Conservation (phyloP, 371 early-diverging fungal species). For the Mortierella sp. region DNA sequence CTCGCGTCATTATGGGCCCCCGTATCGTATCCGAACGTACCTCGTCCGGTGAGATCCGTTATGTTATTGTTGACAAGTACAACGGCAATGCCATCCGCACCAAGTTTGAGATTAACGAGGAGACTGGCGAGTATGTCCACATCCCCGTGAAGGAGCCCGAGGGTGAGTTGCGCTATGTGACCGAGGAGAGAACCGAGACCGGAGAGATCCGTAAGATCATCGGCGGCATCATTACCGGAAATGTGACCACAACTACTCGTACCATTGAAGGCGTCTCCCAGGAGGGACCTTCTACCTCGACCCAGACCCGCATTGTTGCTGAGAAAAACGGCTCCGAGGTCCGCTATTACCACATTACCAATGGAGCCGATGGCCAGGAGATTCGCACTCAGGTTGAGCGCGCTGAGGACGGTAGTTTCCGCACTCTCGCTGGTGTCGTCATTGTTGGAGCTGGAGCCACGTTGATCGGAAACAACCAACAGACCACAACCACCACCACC, state of each 20-base stretch:
- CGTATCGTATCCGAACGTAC: conserved; percentile 46
- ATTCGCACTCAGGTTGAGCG: conserved; percentile 49
- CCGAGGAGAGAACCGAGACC: conserved; percentile 44
- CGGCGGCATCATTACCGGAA: conserved; percentile 49
- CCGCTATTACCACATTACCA: conserved; percentile 43
- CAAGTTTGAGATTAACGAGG: conserved; percentile 49
- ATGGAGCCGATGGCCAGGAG: conserved; percentile 44
- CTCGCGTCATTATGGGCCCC: conserved; percentile 50
- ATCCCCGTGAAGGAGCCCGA: conserved; percentile 56
- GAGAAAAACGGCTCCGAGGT: conserved; percentile 27
- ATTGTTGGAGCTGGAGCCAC: conserved; percentile 42
- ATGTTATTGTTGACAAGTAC: conserved; percentile 50
- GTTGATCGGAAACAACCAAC: conserved; percentile 43
- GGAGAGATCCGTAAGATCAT: conserved; percentile 54
- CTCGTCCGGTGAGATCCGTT: conserved; percentile 49
- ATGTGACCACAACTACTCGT: conserved; percentile 44
- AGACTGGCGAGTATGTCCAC: conserved; percentile 49
- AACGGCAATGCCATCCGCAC: conserved; percentile 54
- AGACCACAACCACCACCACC: conserved; percentile 39
- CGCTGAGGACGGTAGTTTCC: conserved; percentile 48
- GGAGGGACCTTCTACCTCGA: conserved; percentile 17
- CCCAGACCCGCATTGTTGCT: conserved; percentile 41
- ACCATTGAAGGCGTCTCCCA: conserved; percentile 23
- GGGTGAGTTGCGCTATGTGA: conserved; percentile 53
- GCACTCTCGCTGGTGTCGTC: conserved; percentile 46